A percentile compares a stretch with the other conserved stretches of the same genome.
phyloP scores from a whole-genome alignment of 202 grass and related monocot species.

The Carex arenaria region DNA sequence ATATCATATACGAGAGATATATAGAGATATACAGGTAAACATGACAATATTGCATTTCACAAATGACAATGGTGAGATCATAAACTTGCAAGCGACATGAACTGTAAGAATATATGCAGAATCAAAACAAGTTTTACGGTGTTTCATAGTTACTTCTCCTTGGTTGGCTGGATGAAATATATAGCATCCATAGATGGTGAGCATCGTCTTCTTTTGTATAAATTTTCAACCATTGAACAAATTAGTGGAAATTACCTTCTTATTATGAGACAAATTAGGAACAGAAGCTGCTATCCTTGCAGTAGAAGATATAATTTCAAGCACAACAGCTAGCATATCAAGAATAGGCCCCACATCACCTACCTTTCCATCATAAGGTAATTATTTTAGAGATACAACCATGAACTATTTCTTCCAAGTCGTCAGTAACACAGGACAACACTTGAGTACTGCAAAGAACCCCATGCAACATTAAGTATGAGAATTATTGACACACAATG shows the following conservation, averaged over 20 bases:
- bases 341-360: slow-evolving; percentile 86
- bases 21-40: too few species aligned
- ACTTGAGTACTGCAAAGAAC: not conserved
- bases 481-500: not conserved
- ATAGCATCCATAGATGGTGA: too few species aligned
- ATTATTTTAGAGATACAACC: not conserved
- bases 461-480: not conserved
- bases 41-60: too few species aligned
- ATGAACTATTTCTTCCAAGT: not conserved
- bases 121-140: too few species aligned
- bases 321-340: slow-evolving; percentile 78
- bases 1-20: too few species aligned
- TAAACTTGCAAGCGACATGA: too few species aligned
- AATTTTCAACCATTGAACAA: too few species aligned
- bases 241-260: slow-evolving; percentile 54
- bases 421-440: not conserved
- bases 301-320: slow-evolving; percentile 78
- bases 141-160: too few species aligned
- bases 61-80: too few species aligned
- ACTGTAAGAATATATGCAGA: too few species aligned
- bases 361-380: slow-evolving; percentile 49
- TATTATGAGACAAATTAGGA: slow-evolving; percentile 68
- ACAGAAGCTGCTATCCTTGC: slow-evolving; percentile 60
- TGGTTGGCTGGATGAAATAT: too few species aligned
- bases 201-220: too few species aligned